Conservation (phyloP, 768 basidiomycete species). For the Pleurotus salmoneostramineus region DNA sequence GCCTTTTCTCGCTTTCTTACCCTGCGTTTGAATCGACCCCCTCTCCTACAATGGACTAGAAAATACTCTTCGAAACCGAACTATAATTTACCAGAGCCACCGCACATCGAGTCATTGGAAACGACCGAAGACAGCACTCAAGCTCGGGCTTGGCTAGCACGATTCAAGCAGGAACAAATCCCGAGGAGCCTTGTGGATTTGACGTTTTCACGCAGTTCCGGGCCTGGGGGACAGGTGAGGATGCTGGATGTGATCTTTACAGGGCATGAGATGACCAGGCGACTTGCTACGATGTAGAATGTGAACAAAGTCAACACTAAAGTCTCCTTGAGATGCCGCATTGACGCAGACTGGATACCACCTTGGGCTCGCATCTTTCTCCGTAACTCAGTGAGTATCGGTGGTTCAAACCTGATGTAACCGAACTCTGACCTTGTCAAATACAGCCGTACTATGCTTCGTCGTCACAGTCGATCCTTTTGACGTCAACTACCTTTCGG, state of each 20-base stretch:
- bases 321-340: conserved; percentile 56
- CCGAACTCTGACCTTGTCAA: neutral
- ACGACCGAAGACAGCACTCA: conserved; percentile 36
- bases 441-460: conserved; percentile 58
- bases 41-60: neutral
- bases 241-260: neutral
- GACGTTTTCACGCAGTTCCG: conserved; percentile 74
- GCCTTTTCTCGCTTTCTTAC: no score
- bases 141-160: conserved; percentile 52
- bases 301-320: conserved; percentile 92
- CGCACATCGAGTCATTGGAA: conserved; percentile 28
- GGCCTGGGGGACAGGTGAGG: conserved; percentile 79
- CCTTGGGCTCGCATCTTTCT: conserved; percentile 53
- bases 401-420: no score
- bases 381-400: conserved; percentile 40
- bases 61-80: neutral
- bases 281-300: conserved; percentile 40
- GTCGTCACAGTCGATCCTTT: conserved; percentile 64
- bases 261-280: no score
- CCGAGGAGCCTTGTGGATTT: conserved; percentile 55
- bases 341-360: conserved; percentile 67
- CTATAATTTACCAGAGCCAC: conserved; percentile 36
- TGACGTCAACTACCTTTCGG: conserved; percentile 68
- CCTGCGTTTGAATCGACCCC: neutral
- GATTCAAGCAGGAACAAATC: conserved; percentile 42